Conservation (phyloP, 2,329 filamentous ascomycete genomes). For the Cyclaneusma minus region DNA sequence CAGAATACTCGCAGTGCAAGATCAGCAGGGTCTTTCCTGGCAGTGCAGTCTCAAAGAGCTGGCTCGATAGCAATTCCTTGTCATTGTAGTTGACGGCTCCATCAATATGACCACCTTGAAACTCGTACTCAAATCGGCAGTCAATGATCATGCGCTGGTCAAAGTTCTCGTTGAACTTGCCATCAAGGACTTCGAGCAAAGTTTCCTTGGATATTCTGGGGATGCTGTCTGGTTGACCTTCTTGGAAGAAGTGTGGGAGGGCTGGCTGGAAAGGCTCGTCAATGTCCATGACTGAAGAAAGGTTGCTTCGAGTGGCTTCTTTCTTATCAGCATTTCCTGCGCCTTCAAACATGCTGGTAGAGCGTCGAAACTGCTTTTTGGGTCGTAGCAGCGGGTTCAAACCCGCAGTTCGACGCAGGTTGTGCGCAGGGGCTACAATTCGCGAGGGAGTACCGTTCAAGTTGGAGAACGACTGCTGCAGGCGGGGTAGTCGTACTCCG, state of each 20-base stretch:
- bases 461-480: conserved; percentile 49
- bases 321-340: conserved; percentile 69
- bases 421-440: conserved; percentile 60
- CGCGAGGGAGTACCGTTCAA: conserved; percentile 38
- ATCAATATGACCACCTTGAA: conserved; percentile 87
- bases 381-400: conserved; percentile 60
- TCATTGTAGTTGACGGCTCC: conserved; percentile 94
- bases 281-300: conserved; percentile 70
- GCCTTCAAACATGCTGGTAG: conserved; percentile 95
- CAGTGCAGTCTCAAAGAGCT: conserved; percentile 56
- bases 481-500: conserved; percentile 45
- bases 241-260: conserved; percentile 71
- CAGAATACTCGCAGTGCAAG: conserved; percentile 97
- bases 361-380: conserved; percentile 79
- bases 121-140: conserved; percentile 98
- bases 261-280: conserved; percentile 60
- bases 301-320: conserved; percentile 35
- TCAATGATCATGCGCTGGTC: conserved; percentile 80
- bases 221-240: conserved; percentile 70
- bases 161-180: conserved; percentile 61
- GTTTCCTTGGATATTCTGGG: conserved; percentile 75
- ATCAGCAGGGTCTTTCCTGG: conserved; percentile 65
- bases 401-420: conserved; percentile 51
- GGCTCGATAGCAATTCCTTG: conserved; percentile 69
- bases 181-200: conserved; percentile 75